Evolutionary conservation across 768 basidiomycete genomes (phyloP).

Genomic region (Hydnum rufescens): DNA sequence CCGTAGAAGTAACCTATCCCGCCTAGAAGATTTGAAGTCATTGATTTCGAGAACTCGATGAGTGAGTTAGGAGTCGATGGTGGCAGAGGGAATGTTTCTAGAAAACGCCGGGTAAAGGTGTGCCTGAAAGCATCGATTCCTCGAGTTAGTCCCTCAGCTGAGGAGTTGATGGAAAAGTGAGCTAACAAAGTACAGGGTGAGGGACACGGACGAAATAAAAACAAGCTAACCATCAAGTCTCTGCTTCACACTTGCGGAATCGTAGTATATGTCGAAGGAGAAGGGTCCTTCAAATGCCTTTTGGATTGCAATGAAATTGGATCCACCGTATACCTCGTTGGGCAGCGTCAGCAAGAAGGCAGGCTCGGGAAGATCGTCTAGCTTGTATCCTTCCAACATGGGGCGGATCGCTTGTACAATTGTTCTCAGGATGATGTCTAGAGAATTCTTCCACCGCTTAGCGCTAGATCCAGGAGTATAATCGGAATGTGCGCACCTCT

Average conservation of each 20-base stretch:
- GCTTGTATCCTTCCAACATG: slow-evolving; percentile 31
- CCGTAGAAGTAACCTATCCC: slow-evolving; percentile 95
- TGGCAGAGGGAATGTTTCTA: slow-evolving; percentile 45
- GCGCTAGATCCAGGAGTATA: neutral
- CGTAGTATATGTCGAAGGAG: slow-evolving; percentile 78
- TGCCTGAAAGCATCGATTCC: slow-evolving; percentile 47
- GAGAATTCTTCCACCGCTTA: neutral
- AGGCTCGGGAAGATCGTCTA: slow-evolving; percentile 41
- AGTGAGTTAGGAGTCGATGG: slow-evolving; percentile 30
- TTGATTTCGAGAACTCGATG: slow-evolving; percentile 59
- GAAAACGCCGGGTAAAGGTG: slow-evolving; percentile 48
- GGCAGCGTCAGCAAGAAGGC: slow-evolving; percentile 59
- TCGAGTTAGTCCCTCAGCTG: slow-evolving; percentile 45
- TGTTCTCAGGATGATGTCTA: slow-evolving; percentile 45
- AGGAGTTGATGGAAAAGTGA: slow-evolving; percentile 4
- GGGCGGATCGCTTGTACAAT: slow-evolving; percentile 38
- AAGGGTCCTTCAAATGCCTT: slow-evolving; percentile 71
- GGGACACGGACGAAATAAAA: neutral
- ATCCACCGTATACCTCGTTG: slow-evolving; percentile 47
- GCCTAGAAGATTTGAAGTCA: slow-evolving; percentile 80
- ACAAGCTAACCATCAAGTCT: slow-evolving; percentile 37
- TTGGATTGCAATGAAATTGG: slow-evolving; percentile 76
- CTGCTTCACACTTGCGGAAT: slow-evolving; percentile 48
- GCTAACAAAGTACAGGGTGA: neutral
- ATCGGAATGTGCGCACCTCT: slow-evolving; percentile 38